Evolutionary conservation across 2,329 filamentous ascomycete species (phyloP).

Genomic region (Dactylellina drechsleri): DNA sequence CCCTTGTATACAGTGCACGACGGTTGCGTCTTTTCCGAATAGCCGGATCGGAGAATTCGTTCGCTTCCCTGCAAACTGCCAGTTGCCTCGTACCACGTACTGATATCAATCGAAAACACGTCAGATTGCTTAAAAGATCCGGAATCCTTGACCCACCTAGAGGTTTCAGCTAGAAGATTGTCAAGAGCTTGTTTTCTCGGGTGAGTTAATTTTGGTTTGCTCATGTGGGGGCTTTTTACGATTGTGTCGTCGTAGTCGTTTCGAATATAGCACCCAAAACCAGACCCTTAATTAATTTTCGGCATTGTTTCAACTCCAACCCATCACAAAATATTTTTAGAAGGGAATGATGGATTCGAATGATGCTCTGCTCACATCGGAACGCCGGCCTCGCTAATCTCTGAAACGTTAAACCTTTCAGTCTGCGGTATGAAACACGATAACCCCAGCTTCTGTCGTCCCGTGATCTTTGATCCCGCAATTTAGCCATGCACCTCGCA

Average conservation of each 20-base stretch:
- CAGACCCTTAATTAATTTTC: constrained; percentile 38
- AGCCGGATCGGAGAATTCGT: too few relatives aligned
- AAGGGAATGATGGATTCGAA: constrained; percentile 2
- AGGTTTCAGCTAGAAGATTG: too few relatives aligned
- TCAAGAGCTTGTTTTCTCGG: too few relatives aligned
- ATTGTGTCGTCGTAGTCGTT: constrained; percentile 9
- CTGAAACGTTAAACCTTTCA: not conserved
- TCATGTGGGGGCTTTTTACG: constrained; percentile 27
- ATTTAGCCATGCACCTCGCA: not conserved
- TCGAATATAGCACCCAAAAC: constrained; percentile 34
- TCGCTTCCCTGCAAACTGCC: too few relatives aligned
- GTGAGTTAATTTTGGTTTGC: not conserved
- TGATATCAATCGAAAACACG: too few relatives aligned
- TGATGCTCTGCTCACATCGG: not conserved
- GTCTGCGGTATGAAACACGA: not conserved
- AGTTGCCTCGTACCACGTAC: too few relatives aligned
- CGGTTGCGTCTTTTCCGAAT: too few relatives aligned
- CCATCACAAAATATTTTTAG: constrained; percentile 20
- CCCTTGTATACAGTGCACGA: too few relatives aligned
- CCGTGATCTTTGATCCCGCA: constrained; percentile 27
- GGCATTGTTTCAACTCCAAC: constrained; percentile 35
- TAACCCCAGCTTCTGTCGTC: not conserved
- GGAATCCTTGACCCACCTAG: too few relatives aligned
- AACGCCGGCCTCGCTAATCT: constrained; percentile 10
- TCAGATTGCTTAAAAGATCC: too few relatives aligned